Base-by-base conservation (phyloP, 306 rosid genomes). In the Hippophae tibetana region DNA sequence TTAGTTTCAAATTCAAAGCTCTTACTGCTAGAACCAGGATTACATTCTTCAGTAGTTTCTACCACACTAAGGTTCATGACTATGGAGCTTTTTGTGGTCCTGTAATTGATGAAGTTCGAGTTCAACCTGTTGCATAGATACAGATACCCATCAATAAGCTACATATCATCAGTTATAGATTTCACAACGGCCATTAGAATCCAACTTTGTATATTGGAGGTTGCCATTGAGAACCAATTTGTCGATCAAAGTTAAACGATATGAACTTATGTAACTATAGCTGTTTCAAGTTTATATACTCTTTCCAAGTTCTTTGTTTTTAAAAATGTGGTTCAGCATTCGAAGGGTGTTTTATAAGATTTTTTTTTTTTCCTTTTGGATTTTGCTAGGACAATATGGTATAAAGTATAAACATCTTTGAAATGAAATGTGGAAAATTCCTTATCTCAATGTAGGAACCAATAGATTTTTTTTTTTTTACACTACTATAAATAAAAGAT, bases 81-180 rank as follows among this genome's bases (percentile, higher is more conserved):
- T 81, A 56, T 10, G 98, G 98, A 5, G 78, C 98, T 62, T 93
- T 92, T 5, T 92, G 98, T 60, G 99, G 99, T 18, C 99, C 95
- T 18, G 84, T 88, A 62, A 75, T 92, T 25, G 99, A 92, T 54
- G 78, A 73, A 56, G 95, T 88, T 59, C 44, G 64, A 49, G 93
- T 92, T 57, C 66, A 60, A 47, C 90, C 83, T 23, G 47, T 60
- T 1, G 75, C 77, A 2, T 81, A 76, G 72, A 60, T 56, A 23
- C 31, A 4, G 41, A 31, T 54, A 69, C 12, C 43, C 7, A 26
- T 43, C 52, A 43, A 9, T 40, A 60, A 26, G 58, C 58, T 41
- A 6, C 3, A 9, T 54, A 47, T 42, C 31, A 47, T 43, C 59
- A 51, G 41, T 58, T 52, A 67, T 51, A 69, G 76, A 60, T 54